Evolutionary conservation across 768 basidiomycete species (phyloP).

Genomic region (Neoboletus subvelutipes): DNA sequence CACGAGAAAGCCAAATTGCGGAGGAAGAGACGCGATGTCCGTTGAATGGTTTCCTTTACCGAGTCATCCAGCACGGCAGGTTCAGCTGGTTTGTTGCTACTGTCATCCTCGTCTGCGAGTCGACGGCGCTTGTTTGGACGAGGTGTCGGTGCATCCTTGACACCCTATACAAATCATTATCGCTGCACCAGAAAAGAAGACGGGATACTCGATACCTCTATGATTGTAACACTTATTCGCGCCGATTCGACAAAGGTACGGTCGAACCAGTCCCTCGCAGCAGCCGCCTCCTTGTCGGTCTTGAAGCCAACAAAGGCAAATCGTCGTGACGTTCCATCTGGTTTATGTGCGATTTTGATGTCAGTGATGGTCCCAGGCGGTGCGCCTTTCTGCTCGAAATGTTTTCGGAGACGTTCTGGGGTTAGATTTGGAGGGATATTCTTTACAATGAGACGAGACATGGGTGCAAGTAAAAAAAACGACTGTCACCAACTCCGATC

Average conservation of each 20-base stretch:
- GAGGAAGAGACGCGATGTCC: constrained; percentile 81
- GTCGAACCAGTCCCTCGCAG: constrained; percentile 83
- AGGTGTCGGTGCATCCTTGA: constrained; percentile 65
- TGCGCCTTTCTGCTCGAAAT: constrained; percentile 62
- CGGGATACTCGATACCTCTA: constrained; percentile 53
- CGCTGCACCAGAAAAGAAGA: background rate
- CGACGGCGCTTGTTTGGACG: constrained; percentile 71
- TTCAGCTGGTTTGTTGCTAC: constrained; percentile 7
- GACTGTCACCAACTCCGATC: constrained; percentile 21
- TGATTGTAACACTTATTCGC: constrained; percentile 69
- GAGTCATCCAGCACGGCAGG: constrained; percentile 31
- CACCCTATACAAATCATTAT: constrained; percentile 45
- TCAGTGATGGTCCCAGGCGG: constrained; percentile 81
- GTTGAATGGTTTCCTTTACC: constrained; percentile 52
- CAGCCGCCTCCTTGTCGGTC: constrained; percentile 67
- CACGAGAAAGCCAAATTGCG: constrained; percentile 94
- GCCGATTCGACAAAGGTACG: constrained; percentile 80
- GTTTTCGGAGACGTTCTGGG: constrained; percentile 58
- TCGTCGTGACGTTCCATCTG: constrained; percentile 75
- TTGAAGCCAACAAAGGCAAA: constrained; percentile 96
- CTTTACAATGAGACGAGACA: constrained; percentile 85
- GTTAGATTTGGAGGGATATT: constrained; percentile 74
- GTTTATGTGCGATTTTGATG: constrained; percentile 73
- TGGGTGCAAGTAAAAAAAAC: constrained; percentile 26
- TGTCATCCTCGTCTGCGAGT: constrained; percentile 50